A percentile compares a stretch with the other conserved stretches of the same genome.
phyloP scores from a whole-genome alignment of 306 rosid species.

The Prunus campanulata region DNA sequence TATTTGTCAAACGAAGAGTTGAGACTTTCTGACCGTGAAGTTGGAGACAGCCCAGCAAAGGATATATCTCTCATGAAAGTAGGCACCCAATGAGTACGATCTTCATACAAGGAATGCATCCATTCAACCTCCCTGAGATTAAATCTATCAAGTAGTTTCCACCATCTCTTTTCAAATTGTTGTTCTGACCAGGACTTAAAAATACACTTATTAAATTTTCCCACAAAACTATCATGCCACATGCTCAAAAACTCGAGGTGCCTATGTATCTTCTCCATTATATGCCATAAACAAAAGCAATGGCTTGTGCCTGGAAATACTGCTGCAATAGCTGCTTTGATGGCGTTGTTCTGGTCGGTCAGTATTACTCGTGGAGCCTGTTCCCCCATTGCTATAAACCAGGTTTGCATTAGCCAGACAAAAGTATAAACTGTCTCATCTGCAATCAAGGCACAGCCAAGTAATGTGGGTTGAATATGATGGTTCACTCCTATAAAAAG shows the following conservation, averaged over 20 bases:
- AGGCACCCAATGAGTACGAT: constrained; percentile 25
- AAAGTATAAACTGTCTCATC: constrained; percentile 25
- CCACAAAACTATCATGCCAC: constrained; percentile 26
- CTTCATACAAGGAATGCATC: constrained; percentile 24
- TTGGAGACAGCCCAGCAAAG: constrained; percentile 30
- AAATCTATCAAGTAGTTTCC: constrained; percentile 21
- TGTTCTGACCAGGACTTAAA: constrained; percentile 29
- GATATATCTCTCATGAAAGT: constrained; percentile 28
- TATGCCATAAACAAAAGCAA: constrained; percentile 25
- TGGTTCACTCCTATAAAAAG: constrained; percentile 33
- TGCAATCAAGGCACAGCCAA: constrained; percentile 29
- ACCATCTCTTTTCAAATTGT: constrained; percentile 31
- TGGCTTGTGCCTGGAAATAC: constrained; percentile 31
- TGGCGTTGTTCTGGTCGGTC: constrained; percentile 23
- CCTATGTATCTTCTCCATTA: constrained; percentile 24
- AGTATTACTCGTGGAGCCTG: constrained; percentile 33
- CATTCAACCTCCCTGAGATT: constrained; percentile 28
- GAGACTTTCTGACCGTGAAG: constrained; percentile 18
- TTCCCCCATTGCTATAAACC: constrained; percentile 35
- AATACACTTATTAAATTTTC: constrained; percentile 19
- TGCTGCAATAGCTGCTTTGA: constrained; percentile 18
- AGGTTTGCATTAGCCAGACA: constrained; percentile 31
- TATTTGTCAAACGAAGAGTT: constrained; percentile 25
- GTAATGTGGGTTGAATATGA: constrained; percentile 28
- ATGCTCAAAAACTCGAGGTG: constrained; percentile 25